Conservation (phyloP, 345 rosid species). For the Triadica sebifera region DNA sequence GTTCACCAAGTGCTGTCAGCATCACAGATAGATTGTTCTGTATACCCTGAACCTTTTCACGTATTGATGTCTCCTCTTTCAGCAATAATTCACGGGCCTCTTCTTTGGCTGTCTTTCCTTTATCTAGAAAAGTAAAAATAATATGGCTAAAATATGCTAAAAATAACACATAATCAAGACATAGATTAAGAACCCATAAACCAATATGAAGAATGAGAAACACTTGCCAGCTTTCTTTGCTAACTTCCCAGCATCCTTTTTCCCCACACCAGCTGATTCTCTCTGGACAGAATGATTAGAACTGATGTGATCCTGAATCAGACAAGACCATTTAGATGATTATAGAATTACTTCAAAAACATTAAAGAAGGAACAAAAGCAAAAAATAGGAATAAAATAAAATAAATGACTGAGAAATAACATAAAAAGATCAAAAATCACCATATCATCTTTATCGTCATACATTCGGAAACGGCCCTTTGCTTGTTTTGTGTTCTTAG, state of each 20-base stretch:
- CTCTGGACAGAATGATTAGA: slow-evolving; percentile 60
- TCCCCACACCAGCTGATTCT: slow-evolving; percentile 56
- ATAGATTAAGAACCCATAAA: slow-evolving; percentile 9
- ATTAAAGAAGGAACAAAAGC: slow-evolving; percentile 2
- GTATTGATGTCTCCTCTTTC: slow-evolving; percentile 76
- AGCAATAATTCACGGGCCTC: slow-evolving; percentile 93
- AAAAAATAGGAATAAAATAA: not conserved
- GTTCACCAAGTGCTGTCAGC: slow-evolving; percentile 84
- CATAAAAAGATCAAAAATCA: slow-evolving; percentile 12
- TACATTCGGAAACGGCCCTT: slow-evolving; percentile 56
- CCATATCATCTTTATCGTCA: slow-evolving; percentile 44
- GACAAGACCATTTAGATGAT: not conserved
- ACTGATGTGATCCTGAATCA: slow-evolving; percentile 42
- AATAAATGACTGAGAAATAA: slow-evolving; percentile 5
- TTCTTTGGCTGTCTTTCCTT: slow-evolving; percentile 88
- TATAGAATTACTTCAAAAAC: slow-evolving; percentile 4
- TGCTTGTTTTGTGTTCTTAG: slow-evolving; percentile 63
- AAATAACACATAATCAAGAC: not conserved
- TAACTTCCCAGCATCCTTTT: slow-evolving; percentile 60
- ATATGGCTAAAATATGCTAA: slow-evolving; percentile 10
- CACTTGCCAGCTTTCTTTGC: slow-evolving; percentile 68
- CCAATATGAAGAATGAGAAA: slow-evolving; percentile 6
- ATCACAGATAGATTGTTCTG: slow-evolving; percentile 65
- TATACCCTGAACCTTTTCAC: slow-evolving; percentile 60
- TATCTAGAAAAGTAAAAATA: slow-evolving; percentile 46